Percentiles rank a stretch among this genome's conserved stretches.
Conservation (phyloP, 257 asterid genomes). For the Lithospermum erythrorhizon region DNA sequence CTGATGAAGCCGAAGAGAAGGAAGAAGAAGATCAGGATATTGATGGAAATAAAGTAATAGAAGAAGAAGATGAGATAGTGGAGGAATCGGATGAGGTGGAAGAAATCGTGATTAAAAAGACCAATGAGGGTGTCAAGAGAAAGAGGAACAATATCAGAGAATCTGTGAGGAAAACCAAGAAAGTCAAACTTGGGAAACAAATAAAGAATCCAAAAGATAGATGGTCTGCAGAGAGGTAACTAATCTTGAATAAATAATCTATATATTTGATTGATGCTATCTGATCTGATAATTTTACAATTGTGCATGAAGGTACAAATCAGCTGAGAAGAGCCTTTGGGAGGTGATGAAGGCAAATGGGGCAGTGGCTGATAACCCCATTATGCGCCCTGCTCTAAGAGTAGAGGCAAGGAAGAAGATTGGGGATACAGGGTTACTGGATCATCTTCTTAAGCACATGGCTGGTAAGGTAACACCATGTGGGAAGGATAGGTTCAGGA, state of each 20-base stretch:
- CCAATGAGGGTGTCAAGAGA: slow-evolving; percentile 42
- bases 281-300: not conserved
- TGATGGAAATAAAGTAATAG: slow-evolving; percentile 17
- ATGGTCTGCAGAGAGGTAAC: slow-evolving; percentile 88
- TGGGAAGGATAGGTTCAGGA: slow-evolving; percentile 54
- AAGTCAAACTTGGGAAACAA: slow-evolving; percentile 26
- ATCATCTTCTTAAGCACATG: slow-evolving; percentile 91
- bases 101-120: slow-evolving; percentile 15
- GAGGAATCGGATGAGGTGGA: slow-evolving; percentile 20
- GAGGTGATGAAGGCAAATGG: slow-evolving; percentile 70
- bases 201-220: slow-evolving; percentile 69
- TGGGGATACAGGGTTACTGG: slow-evolving; percentile 89
- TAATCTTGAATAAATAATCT: not conserved
- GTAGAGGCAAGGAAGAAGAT: slow-evolving; percentile 85
- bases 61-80: slow-evolving; percentile 12
- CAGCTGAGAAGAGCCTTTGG: slow-evolving; percentile 66
- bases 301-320: slow-evolving; percentile 50
- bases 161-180: slow-evolving; percentile 32
- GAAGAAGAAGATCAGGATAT: slow-evolving; percentile 14
- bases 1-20: slow-evolving; percentile 5
- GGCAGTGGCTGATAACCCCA: slow-evolving; percentile 53
- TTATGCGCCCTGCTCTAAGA: slow-evolving; percentile 76
- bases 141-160: slow-evolving; percentile 60
- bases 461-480: slow-evolving; percentile 90
- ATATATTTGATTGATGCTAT: not conserved